Conservation (phyloP, 176 grass and related monocot species). For the Rhynchospora breviuscula region DNA sequence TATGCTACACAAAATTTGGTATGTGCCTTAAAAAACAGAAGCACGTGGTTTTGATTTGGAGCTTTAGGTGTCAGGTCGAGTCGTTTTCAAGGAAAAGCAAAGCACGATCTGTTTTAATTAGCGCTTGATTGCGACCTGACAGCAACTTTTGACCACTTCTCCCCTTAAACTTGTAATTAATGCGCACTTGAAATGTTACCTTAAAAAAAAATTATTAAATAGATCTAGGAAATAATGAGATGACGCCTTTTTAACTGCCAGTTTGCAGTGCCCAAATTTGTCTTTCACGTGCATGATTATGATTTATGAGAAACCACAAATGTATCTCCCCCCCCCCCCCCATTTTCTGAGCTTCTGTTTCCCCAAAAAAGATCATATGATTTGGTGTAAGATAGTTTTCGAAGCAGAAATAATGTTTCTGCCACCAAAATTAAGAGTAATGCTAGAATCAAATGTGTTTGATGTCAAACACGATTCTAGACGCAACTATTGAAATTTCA, state of each 20-base stretch:
- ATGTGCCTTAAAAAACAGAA: slow-evolving; percentile 2
- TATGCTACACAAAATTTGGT: neutral
- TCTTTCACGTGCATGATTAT: neutral
- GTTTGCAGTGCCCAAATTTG: neutral
- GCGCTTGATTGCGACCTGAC: neutral
- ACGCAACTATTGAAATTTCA: too few species aligned
- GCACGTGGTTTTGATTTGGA: slow-evolving; percentile 25
- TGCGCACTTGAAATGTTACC: neutral
- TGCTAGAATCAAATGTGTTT: too few species aligned
- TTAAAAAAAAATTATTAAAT: neutral
- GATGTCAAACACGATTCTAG: too few species aligned
- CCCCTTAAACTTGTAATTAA: neutral
- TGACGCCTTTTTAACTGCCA: neutral
- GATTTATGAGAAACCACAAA: too few species aligned
- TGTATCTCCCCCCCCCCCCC: too few species aligned
- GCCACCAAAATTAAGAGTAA: too few species aligned
- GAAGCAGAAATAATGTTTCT: too few species aligned
- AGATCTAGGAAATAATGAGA: neutral
- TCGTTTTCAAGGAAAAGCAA: slow-evolving; percentile 6
- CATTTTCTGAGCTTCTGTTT: too few species aligned
- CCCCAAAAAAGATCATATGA: too few species aligned
- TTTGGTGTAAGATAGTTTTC: too few species aligned
- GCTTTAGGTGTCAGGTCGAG: neutral
- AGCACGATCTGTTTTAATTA: neutral
- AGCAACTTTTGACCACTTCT: neutral